A percentile compares a stretch with the other conserved stretches of the same genome.
Evolutionary conservation across 495 filamentous ascomycete species (phyloP).

Genomic region (Jackrogersella minutella): DNA sequence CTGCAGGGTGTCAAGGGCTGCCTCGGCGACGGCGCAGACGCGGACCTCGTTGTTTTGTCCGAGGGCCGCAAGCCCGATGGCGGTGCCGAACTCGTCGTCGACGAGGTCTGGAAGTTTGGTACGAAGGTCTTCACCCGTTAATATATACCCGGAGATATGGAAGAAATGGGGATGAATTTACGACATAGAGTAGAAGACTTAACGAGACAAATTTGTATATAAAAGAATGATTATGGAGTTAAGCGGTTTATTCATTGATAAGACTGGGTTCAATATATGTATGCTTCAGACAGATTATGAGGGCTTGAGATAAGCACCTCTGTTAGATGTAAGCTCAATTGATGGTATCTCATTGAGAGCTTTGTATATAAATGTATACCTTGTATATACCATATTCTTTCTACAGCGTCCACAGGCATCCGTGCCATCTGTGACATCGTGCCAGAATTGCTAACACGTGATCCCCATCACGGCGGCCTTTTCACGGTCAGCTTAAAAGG

Average conservation of each 20-base stretch:
- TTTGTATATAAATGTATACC: neutral
- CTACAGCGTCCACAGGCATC: neutral
- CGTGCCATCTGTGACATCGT: neutral
- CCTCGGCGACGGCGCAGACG: constrained; percentile 75
- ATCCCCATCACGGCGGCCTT: constrained; percentile 27
- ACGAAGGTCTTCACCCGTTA: constrained; percentile 42
- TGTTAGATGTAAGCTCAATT: neutral
- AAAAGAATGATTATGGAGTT: constrained; percentile 9
- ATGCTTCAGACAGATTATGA: neutral
- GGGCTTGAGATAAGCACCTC: neutral
- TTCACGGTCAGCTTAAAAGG: constrained; percentile 59
- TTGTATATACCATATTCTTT: neutral
- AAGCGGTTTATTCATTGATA: constrained; percentile 6
- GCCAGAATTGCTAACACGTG: neutral
- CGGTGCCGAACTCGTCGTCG: constrained; percentile 64
- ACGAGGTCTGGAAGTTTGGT: constrained; percentile 85
- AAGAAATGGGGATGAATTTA: constrained; percentile 1
- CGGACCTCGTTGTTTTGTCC: constrained; percentile 77
- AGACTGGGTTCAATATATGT: constrained; percentile 2
- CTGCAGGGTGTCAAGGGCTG: constrained; percentile 71
- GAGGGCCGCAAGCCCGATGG: constrained; percentile 58
- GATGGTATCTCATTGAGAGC: neutral
- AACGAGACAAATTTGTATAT: constrained; percentile 9
- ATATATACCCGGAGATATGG: neutral
- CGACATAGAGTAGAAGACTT: neutral